Percentiles rank a stretch among this genome's conserved stretches.
Conservation (phyloP, 257 asterid species). For the Penstemon newberryi region DNA sequence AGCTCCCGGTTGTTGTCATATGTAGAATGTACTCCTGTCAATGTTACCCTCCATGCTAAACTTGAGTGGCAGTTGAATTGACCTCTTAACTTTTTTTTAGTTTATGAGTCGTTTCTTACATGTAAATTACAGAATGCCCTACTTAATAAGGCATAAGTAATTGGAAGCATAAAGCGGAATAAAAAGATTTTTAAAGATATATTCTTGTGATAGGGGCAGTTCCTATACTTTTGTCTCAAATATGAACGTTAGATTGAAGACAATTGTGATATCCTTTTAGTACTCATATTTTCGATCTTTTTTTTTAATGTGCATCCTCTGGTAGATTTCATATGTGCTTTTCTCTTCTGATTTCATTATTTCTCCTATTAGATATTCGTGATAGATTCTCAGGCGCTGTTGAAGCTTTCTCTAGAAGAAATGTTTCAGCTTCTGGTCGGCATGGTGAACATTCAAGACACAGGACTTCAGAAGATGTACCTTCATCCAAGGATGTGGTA, state of each 20-base stretch:
- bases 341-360: constrained; percentile 23
- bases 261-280: no score
- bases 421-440: constrained; percentile 61
- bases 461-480: constrained; percentile 66
- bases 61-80: not conserved
- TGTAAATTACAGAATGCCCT: not conserved
- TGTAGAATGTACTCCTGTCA: not conserved
- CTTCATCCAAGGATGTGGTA: constrained; percentile 98
- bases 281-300: no score
- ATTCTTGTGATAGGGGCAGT: no score
- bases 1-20: not conserved
- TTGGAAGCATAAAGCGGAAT: no score
- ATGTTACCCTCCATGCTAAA: not conserved
- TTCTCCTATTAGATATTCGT: constrained; percentile 59
- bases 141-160: no score
- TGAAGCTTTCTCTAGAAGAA: constrained; percentile 80
- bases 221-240: no score
- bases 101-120: not conserved
- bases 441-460: constrained; percentile 67
- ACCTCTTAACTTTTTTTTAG: not conserved
- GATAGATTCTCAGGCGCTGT: constrained; percentile 85
- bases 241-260: no score
- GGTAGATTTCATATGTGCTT: constrained; percentile 12
- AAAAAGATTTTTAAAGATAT: no score
- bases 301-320: not conserved